phyloP scores from a whole-genome alignment of 768 basidiomycete genomes.

The Coprinopsis cinerea region DNA sequence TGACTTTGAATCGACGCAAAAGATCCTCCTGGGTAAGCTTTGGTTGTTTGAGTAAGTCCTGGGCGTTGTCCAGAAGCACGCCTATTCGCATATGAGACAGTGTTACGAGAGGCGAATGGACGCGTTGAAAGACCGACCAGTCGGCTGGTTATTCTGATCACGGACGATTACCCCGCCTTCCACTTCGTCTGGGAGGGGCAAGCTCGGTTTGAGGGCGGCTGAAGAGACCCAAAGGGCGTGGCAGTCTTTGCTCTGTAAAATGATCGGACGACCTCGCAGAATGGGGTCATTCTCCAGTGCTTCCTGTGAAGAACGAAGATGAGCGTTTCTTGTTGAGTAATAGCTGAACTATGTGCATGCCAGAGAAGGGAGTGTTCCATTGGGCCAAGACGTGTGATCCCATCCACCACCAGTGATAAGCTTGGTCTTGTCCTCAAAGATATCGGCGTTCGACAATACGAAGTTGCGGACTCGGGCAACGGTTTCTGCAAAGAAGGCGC shows the following conservation, averaged over 20 bases:
- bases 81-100: slow-evolving; percentile 33
- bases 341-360: slow-evolving; percentile 28
- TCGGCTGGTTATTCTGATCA: slow-evolving; percentile 59
- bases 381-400: slow-evolving; percentile 81
- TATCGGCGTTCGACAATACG: slow-evolving; percentile 52
- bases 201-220: slow-evolving; percentile 48
- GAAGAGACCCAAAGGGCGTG: slow-evolving; percentile 87
- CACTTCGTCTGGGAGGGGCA: slow-evolving; percentile 59
- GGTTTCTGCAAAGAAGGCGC: slow-evolving; percentile 39
- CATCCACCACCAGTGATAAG: slow-evolving; percentile 82
- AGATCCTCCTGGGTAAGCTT: slow-evolving; percentile 59
- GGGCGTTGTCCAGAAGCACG: slow-evolving; percentile 82
- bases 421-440: slow-evolving; percentile 48
- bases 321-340: slow-evolving; percentile 11
- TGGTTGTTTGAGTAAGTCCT: slow-evolving; percentile 62
- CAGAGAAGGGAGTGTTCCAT: slow-evolving; percentile 57
- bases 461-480: slow-evolving; percentile 55
- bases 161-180: slow-evolving; percentile 80
- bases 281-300: slow-evolving; percentile 69
- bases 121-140: slow-evolving; percentile 40
- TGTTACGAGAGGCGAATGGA: not conserved
- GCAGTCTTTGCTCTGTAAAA: slow-evolving; percentile 80
- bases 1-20: slow-evolving; percentile 49
- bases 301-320: slow-evolving; percentile 32
- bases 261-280: slow-evolving; percentile 61